A percentile compares a stretch with the other conserved stretches of the same genome.
Conservation (phyloP, 345 rosid genomes). For the Boechera retrofracta region DNA sequence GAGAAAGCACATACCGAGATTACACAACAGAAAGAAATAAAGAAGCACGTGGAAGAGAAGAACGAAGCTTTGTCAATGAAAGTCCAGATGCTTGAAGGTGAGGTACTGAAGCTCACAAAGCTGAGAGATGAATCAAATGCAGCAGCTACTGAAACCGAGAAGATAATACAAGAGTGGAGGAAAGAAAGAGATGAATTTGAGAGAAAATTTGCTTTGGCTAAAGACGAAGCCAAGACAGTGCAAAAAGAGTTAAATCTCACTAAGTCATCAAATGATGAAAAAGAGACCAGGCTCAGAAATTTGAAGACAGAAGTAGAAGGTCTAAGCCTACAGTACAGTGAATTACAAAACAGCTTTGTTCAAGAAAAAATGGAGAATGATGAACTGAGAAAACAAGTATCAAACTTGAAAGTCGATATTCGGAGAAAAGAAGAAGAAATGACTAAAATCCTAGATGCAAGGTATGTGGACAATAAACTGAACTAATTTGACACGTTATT, state of each 20-base stretch:
- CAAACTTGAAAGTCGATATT: slow-evolving; percentile 55
- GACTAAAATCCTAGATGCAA: slow-evolving; percentile 45
- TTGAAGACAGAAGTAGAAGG: slow-evolving; percentile 59
- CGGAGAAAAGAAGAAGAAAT: slow-evolving; percentile 60
- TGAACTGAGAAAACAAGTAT: slow-evolving; percentile 57
- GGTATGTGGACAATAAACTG: slow-evolving; percentile 38
- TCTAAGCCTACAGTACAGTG: slow-evolving; percentile 52
- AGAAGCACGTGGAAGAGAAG: slow-evolving; percentile 43
- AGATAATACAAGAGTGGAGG: slow-evolving; percentile 55
- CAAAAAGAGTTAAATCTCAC: slow-evolving; percentile 54
- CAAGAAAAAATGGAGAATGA: slow-evolving; percentile 70
- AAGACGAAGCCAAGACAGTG: slow-evolving; percentile 57
- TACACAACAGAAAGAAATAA: slow-evolving; percentile 48
- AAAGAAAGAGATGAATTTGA: slow-evolving; percentile 60
- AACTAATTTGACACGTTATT: slow-evolving; percentile 7
- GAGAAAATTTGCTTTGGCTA: slow-evolving; percentile 51
- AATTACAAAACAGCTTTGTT: slow-evolving; percentile 55
- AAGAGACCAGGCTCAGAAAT: slow-evolving; percentile 53
- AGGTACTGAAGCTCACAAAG: slow-evolving; percentile 56
- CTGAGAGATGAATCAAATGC: slow-evolving; percentile 48
- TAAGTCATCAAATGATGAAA: slow-evolving; percentile 62
- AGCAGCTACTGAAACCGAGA: slow-evolving; percentile 55
- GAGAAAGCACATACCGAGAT: slow-evolving; percentile 61
- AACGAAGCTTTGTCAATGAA: slow-evolving; percentile 54
- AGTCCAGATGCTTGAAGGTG: slow-evolving; percentile 61